Evolutionary conservation across 371 early-diverging fungal species (phyloP).

Genomic region (Circinella umbellata): DNA sequence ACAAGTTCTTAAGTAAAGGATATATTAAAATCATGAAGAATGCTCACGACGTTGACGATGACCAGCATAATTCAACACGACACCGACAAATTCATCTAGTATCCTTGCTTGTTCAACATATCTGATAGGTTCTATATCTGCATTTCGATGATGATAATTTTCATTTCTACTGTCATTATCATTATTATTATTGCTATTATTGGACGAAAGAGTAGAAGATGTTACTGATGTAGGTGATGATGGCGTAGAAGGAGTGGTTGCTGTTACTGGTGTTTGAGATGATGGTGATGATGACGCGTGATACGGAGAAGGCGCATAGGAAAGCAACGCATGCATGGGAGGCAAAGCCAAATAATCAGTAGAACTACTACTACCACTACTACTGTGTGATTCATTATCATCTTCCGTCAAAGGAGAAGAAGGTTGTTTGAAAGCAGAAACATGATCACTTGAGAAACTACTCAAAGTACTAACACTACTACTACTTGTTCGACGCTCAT

Average conservation of each 20-base stretch:
- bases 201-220: not conserved
- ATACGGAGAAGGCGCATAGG: conserved; percentile 16
- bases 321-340: conserved; percentile 23
- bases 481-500: conserved; percentile 43
- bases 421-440: conserved; percentile 8
- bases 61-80: conserved; percentile 31
- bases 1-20: too few relatives aligned
- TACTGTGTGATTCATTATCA: conserved; percentile 33
- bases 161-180: not conserved
- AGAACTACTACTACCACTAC: conserved; percentile 40
- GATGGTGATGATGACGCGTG: not conserved
- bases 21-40: conserved; percentile 15
- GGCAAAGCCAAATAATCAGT: conserved; percentile 20
- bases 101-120: conserved; percentile 31
- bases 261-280: conserved; percentile 8
- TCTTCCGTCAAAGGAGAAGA: conserved; percentile 1
- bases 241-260: not conserved
- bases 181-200: not conserved
- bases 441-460: conserved; percentile 24
- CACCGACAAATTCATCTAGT: conserved; percentile 33
- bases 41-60: conserved; percentile 14
- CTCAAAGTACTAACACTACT: conserved; percentile 40
- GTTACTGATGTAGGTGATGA: not conserved
- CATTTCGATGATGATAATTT: not conserved
- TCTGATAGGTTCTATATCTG: conserved; percentile 5